Evolutionary conservation across 1,284 basidiomycete genomes (phyloP), one percentile per base, ranked within the genome.

Genomic region (Malassezia furfur): DNA sequence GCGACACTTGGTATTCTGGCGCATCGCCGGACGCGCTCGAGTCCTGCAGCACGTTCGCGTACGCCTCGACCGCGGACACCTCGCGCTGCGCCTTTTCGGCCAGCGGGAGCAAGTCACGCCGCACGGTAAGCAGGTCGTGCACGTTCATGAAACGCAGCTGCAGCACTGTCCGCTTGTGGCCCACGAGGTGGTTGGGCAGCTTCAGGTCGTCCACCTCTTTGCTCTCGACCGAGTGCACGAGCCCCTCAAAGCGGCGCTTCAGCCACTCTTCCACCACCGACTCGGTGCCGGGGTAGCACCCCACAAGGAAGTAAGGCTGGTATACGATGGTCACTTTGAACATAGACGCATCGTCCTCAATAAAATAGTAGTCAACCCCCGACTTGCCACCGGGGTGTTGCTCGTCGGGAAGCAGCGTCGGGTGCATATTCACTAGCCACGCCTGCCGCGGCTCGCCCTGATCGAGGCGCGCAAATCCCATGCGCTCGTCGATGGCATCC

Each of bases 341-440:
- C 84, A 88, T 88, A 32, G 82, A 83, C 4, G 93, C 93, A 62
- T 96, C 91, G 69, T 98, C 91, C 77, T 96, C 85, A 65, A 98
- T 90, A 69, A 99, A 98, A 76, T 96, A 96, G 67, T 85, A 96
- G 71, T 99, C 93, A 10, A 99, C 91, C 10, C 86, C 86, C 62
- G 84, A 85, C 15, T 65, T 63, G 21, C 72, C 72, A 6, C 61
- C 63, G 9, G 72, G 57, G 40, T 68, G 65, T 5, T 59, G 57
- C 4, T 67, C 63, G 67, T 91, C 89, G 74, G 88, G 86, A 17
- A 94, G 75, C 5, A 94, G 77, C 0, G 90, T 96, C 84, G 91
- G 88, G 75, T 94, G 93, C 91, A 99, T 98, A 75, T 96, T 96
- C 60, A 99, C 85, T 72, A 99, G 79, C 94, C 94, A 98, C 40